phyloP scores from a whole-genome alignment of 495 filamentous ascomycete genomes.

The Podospora fimiseda region DNA sequence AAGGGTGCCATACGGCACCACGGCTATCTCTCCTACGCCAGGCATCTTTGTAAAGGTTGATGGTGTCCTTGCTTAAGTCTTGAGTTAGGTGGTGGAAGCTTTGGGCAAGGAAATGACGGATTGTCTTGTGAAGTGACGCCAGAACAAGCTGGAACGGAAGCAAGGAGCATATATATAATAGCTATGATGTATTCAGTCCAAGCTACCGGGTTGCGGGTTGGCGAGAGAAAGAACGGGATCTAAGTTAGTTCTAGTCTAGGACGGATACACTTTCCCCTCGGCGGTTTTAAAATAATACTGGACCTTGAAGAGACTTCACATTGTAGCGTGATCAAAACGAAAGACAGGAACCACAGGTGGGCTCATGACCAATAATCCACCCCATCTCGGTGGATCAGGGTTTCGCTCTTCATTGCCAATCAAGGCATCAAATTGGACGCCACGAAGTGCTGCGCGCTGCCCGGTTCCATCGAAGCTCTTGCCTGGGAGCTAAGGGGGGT shows the following conservation, averaged over 20 bases:
- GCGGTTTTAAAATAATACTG: background rate
- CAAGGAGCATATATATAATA: background rate
- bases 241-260: too few relatives aligned
- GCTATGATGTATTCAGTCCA: background rate
- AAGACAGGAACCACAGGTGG: background rate
- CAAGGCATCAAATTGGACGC: background rate
- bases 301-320: background rate
- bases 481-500: background rate
- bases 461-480: background rate
- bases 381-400: background rate
- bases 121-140: background rate
- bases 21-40: slow-evolving; percentile 11
- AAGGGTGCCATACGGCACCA: slow-evolving; percentile 12
- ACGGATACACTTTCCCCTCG: too few relatives aligned
- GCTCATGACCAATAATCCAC: slow-evolving; percentile 3
- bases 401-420: slow-evolving; percentile 4
- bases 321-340: background rate
- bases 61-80: background rate
- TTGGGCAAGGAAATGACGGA: background rate
- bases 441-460: background rate
- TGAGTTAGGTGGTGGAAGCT: background rate
- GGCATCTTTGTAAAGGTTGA: slow-evolving; percentile 25
- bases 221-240: slow-evolving; percentile 3
- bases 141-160: slow-evolving; percentile 1
- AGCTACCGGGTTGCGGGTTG: background rate